Evolutionary conservation across 768 basidiomycete genomes (phyloP), one percentile per base, ranked within the genome.

Genomic region (Pisolithus tinctorius): DNA sequence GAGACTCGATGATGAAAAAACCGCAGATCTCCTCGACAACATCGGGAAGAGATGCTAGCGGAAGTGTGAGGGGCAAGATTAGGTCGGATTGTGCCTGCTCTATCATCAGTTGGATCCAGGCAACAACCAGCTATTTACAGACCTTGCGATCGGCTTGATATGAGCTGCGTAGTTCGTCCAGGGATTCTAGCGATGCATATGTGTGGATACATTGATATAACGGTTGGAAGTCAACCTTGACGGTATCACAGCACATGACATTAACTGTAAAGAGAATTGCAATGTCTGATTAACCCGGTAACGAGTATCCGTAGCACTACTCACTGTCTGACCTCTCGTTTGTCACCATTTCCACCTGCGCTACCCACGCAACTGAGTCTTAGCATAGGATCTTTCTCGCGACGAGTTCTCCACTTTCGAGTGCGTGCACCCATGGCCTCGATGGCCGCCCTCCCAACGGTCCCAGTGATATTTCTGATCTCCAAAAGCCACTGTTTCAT

Each of bases 101-200:
- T 29, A 46, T 27, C 14, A 38, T 68, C 39, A 68, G 58, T 29
- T 23, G 44, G n/a, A n/a, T 38, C 44, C 6, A 13, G 26, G 49
- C 26, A 17, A 45, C 38, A 31, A 26, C 20, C 10, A 44, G 38
- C 6, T 10, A 17, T 10, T 43, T 42, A 26, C 54, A 31, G 61
- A 84, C 93, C 76, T 95, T 93, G 62, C 96, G 81, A 68, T 99
- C 96, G n/a, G 89, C 91, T 69, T 98, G 95, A 61, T 97, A 99
- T 30, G 86, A 94, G 48, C 78, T 80, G 50, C 92, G 91, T 9
- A 98, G 76, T 57, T 95, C 93, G 39, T 88, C 86, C 36, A 94
- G 76, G n/a, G 86, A 84, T 63, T 94, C 91, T 20, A 99, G 75
- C 5, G 93, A 83, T 51, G 87, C 83, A 68, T 98, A 95, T 54